Conservation (phyloP, 352 stramenopile genomes). For the Phytophthora colocasiae region DNA sequence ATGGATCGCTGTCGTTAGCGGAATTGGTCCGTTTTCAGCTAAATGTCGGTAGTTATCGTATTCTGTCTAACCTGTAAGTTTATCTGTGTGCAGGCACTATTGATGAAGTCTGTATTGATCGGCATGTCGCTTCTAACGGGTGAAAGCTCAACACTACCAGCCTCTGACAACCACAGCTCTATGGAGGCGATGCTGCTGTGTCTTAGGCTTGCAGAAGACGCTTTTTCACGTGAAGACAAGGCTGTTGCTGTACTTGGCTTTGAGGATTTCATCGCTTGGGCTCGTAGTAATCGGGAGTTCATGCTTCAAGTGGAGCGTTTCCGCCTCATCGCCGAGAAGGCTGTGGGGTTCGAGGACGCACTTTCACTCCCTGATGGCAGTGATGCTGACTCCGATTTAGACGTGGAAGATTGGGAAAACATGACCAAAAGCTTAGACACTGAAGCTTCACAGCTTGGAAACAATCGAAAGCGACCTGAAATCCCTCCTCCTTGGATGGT, state of each 20-base stretch:
- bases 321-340: constrained; percentile 73
- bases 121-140: constrained; percentile 75
- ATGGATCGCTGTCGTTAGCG: constrained; percentile 73
- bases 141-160: constrained; percentile 2
- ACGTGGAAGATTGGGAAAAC: constrained; percentile 44
- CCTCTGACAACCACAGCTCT: constrained; percentile 10
- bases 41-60: no score
- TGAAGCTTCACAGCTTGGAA: not conserved
- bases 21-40: constrained; percentile 53
- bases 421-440: constrained; percentile 1
- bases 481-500: constrained; percentile 56
- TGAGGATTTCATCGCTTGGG: constrained; percentile 86
- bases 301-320: constrained; percentile 89
- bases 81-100: constrained; percentile 46
- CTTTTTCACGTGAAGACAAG: constrained; percentile 65
- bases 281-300: constrained; percentile 83
- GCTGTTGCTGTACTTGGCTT: constrained; percentile 58
- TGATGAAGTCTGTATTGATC: constrained; percentile 85
- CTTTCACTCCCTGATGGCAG: constrained; percentile 70
- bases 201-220: constrained; percentile 56
- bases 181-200: constrained; percentile 55
- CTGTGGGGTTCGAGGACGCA: constrained; percentile 66
- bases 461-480: constrained; percentile 25
- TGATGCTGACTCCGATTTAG: constrained; percentile 81
- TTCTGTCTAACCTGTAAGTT: not conserved